Evolutionary conservation across 768 basidiomycete species (phyloP), one percentile per base, ranked within the genome.

Genomic region (Serendipita sp.): DNA sequence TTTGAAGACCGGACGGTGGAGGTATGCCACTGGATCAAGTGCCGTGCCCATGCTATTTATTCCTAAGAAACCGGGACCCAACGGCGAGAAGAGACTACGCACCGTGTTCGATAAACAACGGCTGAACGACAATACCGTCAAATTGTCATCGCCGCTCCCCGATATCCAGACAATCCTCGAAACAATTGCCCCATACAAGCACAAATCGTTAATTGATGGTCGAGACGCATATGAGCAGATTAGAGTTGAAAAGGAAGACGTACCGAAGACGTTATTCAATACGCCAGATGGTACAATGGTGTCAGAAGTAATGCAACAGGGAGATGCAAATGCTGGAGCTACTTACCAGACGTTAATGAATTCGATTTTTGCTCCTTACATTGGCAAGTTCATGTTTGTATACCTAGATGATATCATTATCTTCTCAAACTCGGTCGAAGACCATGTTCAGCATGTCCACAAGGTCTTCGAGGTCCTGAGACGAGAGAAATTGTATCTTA

Each of bases 301-400:
- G 2, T 77, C 76, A 44, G 64, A 69, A 0, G 76, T 80, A 0
- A 69, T 78, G 63, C 76, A 76, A 63, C 69, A 70, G 27, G 73
- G 73, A 0, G 70, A 74, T 48, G 69, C 69, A 60, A 74, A 74
- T 62, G 72, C 68, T 0, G 69, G 70, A 0, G 78, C 78, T 0
- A 79, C 77, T 0, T 78, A 75, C 68, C 77, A 79, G 66, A 67
- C 75, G 0, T 55, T 79, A 0, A 79, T 79, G 75, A 78, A 78
- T 63, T 70, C 77, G 58, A 69, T 78, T 1, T 75, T 76, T 48
- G 66, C 63, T 0, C 65, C 67, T 1, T 70, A 68, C 62, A 70
- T 76, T 4, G 71, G 72, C 0, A 67, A 69, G 0, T 75, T 71
- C 65, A 71, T 76, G 69, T 71, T 75, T 50, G 71, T 73, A 0